Evolutionary conservation across 495 filamentous ascomycete species (phyloP).

Genomic region (Xylona heveae): DNA sequence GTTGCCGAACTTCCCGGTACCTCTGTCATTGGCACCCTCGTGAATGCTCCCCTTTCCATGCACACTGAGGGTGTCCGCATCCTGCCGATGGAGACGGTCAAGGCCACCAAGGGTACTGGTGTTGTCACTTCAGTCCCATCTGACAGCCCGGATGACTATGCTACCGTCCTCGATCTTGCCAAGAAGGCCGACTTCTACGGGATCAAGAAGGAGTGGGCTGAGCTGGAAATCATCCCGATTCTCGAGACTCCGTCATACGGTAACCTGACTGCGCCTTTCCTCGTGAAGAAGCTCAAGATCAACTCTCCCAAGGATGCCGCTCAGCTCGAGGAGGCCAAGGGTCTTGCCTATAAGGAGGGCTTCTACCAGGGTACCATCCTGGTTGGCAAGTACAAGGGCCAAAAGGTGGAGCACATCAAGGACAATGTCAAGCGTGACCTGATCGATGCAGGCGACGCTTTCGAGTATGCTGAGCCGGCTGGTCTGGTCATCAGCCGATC

Average conservation of each 20-base stretch:
- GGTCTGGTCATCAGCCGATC: constrained; percentile 67
- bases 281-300: constrained; percentile 91
- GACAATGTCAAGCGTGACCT: constrained; percentile 64
- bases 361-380: constrained; percentile 92
- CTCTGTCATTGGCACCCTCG: constrained; percentile 64
- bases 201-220: constrained; percentile 93
- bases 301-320: constrained; percentile 84
- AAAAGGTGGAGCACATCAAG: constrained; percentile 70
- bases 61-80: constrained; percentile 67
- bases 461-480: constrained; percentile 85
- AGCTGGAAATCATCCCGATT: constrained; percentile 68
- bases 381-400: constrained; percentile 71
- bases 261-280: constrained; percentile 55
- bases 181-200: constrained; percentile 97
- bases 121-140: constrained; percentile 91
- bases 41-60: constrained; percentile 78
- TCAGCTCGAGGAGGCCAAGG: constrained; percentile 81
- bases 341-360: constrained; percentile 90
- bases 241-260: constrained; percentile 83
- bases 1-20: constrained; percentile 50
- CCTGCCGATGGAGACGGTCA: constrained; percentile 85
- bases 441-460: constrained; percentile 59
- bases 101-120: constrained; percentile 83
- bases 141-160: constrained; percentile 90
- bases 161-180: constrained; percentile 64